Conservation (phyloP, 768 basidiomycete species). For the Amylocystis lapponica region DNA sequence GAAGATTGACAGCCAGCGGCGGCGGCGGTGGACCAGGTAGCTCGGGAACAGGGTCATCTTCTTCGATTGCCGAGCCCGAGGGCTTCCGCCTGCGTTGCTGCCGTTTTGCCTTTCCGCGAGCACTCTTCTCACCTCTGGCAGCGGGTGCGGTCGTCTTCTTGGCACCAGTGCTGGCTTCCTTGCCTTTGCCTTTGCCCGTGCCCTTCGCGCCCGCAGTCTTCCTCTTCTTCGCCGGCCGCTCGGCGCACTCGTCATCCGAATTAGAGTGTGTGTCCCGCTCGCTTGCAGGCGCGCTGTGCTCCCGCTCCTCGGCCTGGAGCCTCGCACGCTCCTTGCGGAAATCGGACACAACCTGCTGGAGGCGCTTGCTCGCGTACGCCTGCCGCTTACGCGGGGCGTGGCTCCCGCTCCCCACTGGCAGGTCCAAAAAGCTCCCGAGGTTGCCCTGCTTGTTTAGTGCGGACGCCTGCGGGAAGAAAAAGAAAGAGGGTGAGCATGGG, state of each 20-base stretch:
- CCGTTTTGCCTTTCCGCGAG: constrained; percentile 8
- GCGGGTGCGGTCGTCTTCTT: constrained; percentile 1
- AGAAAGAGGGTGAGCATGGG: neutral
- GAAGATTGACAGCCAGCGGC: constrained; percentile 29
- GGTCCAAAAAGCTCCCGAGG: constrained; percentile 70
- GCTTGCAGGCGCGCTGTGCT: constrained; percentile 1
- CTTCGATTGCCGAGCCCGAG: constrained; percentile 13
- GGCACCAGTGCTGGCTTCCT: neutral
- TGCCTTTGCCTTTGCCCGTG: constrained; percentile 3
- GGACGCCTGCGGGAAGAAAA: constrained; percentile 47
- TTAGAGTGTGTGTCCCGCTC: constrained; percentile 13
- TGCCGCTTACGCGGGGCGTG: constrained; percentile 75
- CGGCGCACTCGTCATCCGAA: constrained; percentile 20
- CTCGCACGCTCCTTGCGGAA: constrained; percentile 51
- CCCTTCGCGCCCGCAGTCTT: constrained; percentile 16
- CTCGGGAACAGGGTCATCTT: constrained; percentile 1
- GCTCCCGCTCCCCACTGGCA: constrained; percentile 59
- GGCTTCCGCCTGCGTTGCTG: constrained; percentile 15
- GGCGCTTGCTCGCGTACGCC: constrained; percentile 78
- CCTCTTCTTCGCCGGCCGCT: constrained; percentile 28
- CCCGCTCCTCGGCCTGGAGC: constrained; percentile 10
- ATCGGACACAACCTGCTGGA: constrained; percentile 82
- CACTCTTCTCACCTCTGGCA: neutral
- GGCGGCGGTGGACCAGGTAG: constrained; percentile 10
- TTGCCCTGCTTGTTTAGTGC: constrained; percentile 73